Percentiles rank a stretch among this genome's conserved stretches.
These are phyloP conservation scores for Fusarium armeniacum DNA, from an alignment of 2,329 filamentous ascomycete genomes.

Conservation along the genomic window DNA sequence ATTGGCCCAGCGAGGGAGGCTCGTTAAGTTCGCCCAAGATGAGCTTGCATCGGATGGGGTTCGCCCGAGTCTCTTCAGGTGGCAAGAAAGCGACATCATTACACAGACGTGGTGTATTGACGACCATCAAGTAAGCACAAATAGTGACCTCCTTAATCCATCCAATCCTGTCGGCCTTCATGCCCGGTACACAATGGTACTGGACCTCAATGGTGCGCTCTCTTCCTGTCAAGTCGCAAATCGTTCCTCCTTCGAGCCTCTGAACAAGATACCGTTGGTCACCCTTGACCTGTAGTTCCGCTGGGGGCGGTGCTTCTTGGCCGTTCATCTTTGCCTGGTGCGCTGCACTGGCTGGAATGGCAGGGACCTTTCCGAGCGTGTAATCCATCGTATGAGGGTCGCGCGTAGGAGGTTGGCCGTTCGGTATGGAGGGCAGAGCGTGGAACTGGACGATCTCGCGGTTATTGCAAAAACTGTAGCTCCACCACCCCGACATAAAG, in stretches of 20 bases:
- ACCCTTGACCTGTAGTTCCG: slow-evolving; percentile 83
- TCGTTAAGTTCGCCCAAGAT: slow-evolving; percentile 69
- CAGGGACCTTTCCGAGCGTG: slow-evolving; percentile 73
- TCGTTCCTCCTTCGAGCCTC: slow-evolving; percentile 81
- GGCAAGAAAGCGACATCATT: slow-evolving; percentile 89
- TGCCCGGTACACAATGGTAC: slow-evolving; percentile 81
- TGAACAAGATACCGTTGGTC: slow-evolving; percentile 90
- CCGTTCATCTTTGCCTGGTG: slow-evolving; percentile 44
- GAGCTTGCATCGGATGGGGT: slow-evolving; percentile 81
- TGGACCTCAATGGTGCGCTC: slow-evolving; percentile 88
- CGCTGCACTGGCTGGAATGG: slow-evolving; percentile 52
- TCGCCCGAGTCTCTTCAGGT: slow-evolving; percentile 80
- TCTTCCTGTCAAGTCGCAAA: slow-evolving; percentile 87
- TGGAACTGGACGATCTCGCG: slow-evolving; percentile 92
- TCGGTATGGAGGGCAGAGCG: slow-evolving; percentile 76
- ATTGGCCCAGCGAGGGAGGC: slow-evolving; percentile 55
- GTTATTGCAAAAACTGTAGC: slow-evolving; percentile 94
- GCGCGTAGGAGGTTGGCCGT: slow-evolving; percentile 80
- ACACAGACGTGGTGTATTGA: slow-evolving; percentile 90
- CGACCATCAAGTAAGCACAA: slow-evolving; percentile 92
- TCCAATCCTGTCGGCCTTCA: slow-evolving; percentile 80
- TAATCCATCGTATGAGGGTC: slow-evolving; percentile 84
- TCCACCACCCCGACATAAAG: slow-evolving; percentile 91
- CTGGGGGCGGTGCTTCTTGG: slow-evolving; percentile 57
- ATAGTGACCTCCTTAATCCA: slow-evolving; percentile 95